A percentile compares a stretch with the other conserved stretches of the same genome.
phyloP scores from a whole-genome alignment of 2,329 filamentous ascomycete genomes.

The Ophiobolus disseminans region DNA sequence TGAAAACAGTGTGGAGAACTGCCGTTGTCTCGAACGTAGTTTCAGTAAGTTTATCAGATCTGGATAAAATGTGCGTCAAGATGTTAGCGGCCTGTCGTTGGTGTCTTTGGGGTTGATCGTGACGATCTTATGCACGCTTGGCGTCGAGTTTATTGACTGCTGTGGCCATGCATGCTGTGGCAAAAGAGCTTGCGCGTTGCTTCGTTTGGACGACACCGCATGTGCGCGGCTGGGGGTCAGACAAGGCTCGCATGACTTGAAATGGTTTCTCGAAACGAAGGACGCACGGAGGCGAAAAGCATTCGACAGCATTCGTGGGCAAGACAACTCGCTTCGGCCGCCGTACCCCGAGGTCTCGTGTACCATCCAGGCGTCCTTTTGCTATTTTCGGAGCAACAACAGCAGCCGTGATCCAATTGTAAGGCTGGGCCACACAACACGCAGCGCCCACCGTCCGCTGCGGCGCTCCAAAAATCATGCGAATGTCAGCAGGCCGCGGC shows the following conservation, averaged over 20 bases:
- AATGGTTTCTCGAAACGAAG: conserved; percentile 7
- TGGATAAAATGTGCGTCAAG: conserved; percentile 6
- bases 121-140: conserved; percentile 21
- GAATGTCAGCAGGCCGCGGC: conserved; percentile 13
- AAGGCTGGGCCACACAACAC: background rate
- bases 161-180: conserved; percentile 20
- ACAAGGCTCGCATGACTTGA: conserved; percentile 4
- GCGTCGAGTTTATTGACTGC: conserved; percentile 22
- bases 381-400: conserved; percentile 8
- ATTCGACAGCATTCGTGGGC: background rate
- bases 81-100: conserved; percentile 9
- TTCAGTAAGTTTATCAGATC: conserved; percentile 19
- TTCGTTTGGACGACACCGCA: conserved; percentile 15
- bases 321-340: background rate
- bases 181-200: conserved; percentile 36
- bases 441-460: background rate
- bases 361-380: background rate
- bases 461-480: background rate
- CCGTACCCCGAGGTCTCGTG: background rate
- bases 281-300: conserved; percentile 5
- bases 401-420: too few relatives aligned
- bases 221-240: conserved; percentile 16
- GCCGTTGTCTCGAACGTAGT: conserved; percentile 15
- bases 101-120: conserved; percentile 18
- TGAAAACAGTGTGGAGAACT: conserved; percentile 10